phyloP scores from a whole-genome alignment of 805 yeast species.

The Saturnispora saitoi region DNA sequence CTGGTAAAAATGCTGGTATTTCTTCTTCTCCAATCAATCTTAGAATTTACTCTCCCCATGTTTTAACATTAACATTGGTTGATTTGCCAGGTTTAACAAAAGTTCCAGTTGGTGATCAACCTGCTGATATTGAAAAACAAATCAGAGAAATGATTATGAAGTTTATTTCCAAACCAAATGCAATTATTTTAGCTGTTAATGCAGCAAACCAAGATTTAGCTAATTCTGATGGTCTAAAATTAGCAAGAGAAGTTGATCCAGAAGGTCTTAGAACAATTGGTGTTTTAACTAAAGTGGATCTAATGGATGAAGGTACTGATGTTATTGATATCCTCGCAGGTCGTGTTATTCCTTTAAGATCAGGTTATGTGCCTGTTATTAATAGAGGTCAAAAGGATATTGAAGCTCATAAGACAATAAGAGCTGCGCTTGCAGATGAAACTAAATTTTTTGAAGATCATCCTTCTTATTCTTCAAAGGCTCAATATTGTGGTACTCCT shows the following conservation, averaged over 20 bases:
- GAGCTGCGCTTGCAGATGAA: slow-evolving; percentile 81
- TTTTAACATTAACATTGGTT: slow-evolving; percentile 84
- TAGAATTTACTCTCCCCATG: slow-evolving; percentile 90
- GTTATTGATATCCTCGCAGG: slow-evolving; percentile 94
- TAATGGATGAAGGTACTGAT: slow-evolving; percentile 98
- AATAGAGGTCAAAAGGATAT: slow-evolving; percentile 97
- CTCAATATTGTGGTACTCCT: slow-evolving; percentile 98
- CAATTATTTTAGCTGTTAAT: slow-evolving; percentile 87
- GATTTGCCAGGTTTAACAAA: slow-evolving; percentile 97
- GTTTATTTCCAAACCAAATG: slow-evolving; percentile 91
- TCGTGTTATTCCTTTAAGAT: slow-evolving; percentile 86
- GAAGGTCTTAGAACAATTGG: slow-evolving; percentile 95
- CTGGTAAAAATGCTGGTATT: slow-evolving; percentile 81
- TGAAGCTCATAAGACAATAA: slow-evolving; percentile 76
- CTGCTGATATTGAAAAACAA: slow-evolving; percentile 91
- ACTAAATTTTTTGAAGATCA: slow-evolving; percentile 75
- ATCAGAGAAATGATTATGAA: slow-evolving; percentile 89
- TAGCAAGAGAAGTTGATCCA: slow-evolving; percentile 97
- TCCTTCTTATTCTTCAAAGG: slow-evolving; percentile 83
- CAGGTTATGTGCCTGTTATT: slow-evolving; percentile 95
- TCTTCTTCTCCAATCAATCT: slow-evolving; percentile 88
- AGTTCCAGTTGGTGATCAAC: slow-evolving; percentile 99
- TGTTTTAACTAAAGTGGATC: slow-evolving; percentile 89
- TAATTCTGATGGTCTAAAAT: slow-evolving; percentile 89
- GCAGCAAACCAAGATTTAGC: slow-evolving; percentile 97